Percentiles rank a stretch among this genome's conserved stretches.
Conservation (phyloP, 441 rosid genomes). For the Gossypium trilobum region DNA sequence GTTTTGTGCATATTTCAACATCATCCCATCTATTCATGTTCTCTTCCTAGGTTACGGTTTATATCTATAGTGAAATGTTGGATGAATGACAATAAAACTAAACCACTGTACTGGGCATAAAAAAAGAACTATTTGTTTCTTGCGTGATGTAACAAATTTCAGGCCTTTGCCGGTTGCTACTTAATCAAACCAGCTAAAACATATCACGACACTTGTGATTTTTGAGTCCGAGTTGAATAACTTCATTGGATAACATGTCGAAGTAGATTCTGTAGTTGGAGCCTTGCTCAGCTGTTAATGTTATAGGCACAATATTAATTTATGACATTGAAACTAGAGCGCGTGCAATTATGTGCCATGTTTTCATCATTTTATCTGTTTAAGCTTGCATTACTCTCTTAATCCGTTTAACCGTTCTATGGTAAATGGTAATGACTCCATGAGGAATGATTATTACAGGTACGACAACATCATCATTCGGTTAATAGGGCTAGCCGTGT, state of each 20-base stretch:
- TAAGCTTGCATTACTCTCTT: not conserved
- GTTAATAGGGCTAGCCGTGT: conserved; percentile 72
- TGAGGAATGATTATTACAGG: conserved; percentile 34
- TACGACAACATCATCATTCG: conserved; percentile 70
- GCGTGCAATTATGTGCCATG: not conserved
- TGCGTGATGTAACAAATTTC: not conserved
- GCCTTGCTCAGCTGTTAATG: not conserved
- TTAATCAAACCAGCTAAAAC: not conserved
- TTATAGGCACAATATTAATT: not conserved
- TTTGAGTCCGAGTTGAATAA: conserved; percentile 1
- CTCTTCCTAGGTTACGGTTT: not conserved
- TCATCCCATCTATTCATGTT: not conserved
- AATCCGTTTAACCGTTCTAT: not conserved
- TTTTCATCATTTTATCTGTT: not conserved
- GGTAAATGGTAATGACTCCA: conserved; percentile 4
- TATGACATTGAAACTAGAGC: not conserved
- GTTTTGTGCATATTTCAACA: not conserved
- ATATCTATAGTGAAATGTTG: not conserved
- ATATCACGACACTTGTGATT: not conserved
- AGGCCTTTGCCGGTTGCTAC: not conserved
- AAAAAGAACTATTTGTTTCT: not conserved
- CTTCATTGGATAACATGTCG: not conserved
- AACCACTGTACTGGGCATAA: not conserved
- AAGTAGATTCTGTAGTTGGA: not conserved
- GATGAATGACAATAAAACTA: not conserved